phyloP scores from a whole-genome alignment of 495 filamentous ascomycete species.

The Aspergillus bridgeri region DNA sequence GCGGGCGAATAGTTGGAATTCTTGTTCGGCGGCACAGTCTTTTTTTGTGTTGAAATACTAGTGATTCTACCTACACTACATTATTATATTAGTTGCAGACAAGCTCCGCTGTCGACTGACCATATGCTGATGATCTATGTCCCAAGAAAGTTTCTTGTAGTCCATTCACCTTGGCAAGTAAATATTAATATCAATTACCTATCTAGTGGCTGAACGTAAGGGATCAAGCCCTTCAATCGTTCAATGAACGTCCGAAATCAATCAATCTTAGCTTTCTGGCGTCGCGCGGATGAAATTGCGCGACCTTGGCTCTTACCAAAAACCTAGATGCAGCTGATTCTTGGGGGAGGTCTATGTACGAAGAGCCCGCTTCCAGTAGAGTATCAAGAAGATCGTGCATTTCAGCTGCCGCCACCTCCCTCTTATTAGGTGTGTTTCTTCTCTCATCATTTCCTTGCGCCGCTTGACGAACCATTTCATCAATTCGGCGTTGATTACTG shows the following conservation, averaged over 20 bases:
- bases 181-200: not conserved
- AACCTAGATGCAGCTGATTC: slow-evolving; percentile 84
- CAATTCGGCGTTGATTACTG: slow-evolving; percentile 63
- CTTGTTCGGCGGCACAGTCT: not conserved
- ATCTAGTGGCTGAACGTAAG: not conserved
- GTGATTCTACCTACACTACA: not conserved
- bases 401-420: slow-evolving; percentile 60
- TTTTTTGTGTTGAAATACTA: not conserved
- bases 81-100: not conserved
- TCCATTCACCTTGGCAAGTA: not conserved
- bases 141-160: not conserved
- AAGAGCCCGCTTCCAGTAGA: slow-evolving; percentile 58
- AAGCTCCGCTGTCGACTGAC: not conserved
- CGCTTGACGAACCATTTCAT: slow-evolving; percentile 59
- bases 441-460: slow-evolving; percentile 25
- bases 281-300: slow-evolving; percentile 82
- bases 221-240: slow-evolving; percentile 43
- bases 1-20: slow-evolving; percentile 14
- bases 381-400: slow-evolving; percentile 63
- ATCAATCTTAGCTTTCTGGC: slow-evolving; percentile 70
- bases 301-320: slow-evolving; percentile 77
- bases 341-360: slow-evolving; percentile 64
- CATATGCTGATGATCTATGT: not conserved
- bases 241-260: slow-evolving; percentile 78
- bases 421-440: slow-evolving; percentile 47